Base-by-base conservation (phyloP, 441 rosid genomes). In the Pelargonium myrrhifolium region DNA sequence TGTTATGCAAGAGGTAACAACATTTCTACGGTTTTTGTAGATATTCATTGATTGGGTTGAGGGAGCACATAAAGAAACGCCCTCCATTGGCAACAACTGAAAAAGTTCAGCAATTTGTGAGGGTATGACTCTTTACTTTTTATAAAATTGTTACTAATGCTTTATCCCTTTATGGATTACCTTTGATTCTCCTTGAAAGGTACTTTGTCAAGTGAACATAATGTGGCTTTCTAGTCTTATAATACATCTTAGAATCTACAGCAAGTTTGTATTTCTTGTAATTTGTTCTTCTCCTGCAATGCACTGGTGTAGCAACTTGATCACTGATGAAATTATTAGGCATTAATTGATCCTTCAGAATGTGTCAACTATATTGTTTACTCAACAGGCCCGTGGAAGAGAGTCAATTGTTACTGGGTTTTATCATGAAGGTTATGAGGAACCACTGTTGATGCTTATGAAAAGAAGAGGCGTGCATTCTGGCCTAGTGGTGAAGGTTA, bases 21-120 rank as follows among this genome's bases (percentile, higher is more conserved):
- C 15, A 64, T 49, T 17, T 53, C 51, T 65, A 17, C 77, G 42
- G 51, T 61, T 45, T 68, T 68, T 74, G 71, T 77, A 93, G 97
- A 69, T 85, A 85, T 84, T 93, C 98, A 2, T 74, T 93, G 72
- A 61, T 79, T 65, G 86, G 85, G 73, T 73, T 91, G 85, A 83
- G 98, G 78, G 97, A 93, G 82, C 98, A 90, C 78, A 93, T 89
- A 78, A 93, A 93, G 86, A 93, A 93, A 72, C 97, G 98, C 17
- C 97, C 98, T 26, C 97, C 98, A 64, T 77, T 93, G 45, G 97
- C 97, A 75, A 89, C 97, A 65, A 90, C 93, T 2, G 98, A 90
- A 78, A 93, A 93, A 81, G 88, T 89, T 75, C 97, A 93, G 74
- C 98, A 85, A 66, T 86, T 83, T 82, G 87, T 93, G 64, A 86